These are phyloP conservation scores for Hypholoma fasciculare DNA, from an alignment of 768 basidiomycete species.

Conservation along the genomic window DNA sequence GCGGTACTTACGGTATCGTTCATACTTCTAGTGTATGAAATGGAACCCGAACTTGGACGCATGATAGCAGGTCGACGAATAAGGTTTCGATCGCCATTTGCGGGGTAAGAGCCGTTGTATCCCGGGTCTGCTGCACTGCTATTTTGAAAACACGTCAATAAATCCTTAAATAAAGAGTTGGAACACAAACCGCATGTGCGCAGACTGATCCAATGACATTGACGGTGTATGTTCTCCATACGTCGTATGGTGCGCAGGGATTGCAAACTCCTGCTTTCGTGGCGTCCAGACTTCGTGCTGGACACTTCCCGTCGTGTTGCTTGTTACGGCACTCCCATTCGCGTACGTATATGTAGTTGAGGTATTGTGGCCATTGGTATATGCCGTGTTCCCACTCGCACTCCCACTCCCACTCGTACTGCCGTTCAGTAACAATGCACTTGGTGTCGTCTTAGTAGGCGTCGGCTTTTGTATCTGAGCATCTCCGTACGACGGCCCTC, in stretches of 20 bases:
- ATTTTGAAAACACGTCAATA: background rate
- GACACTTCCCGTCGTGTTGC: conserved; percentile 9
- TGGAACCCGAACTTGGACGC: conserved; percentile 41
- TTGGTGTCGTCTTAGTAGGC: conserved; percentile 15
- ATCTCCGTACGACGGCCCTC: conserved; percentile 18
- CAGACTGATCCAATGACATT: conserved; percentile 43
- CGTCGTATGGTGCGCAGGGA: conserved; percentile 10
- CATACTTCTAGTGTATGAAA: conserved; percentile 47
- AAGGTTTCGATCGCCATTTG: conserved; percentile 24
- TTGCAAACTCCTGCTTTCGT: conserved; percentile 15
- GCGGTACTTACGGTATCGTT: conserved; percentile 47
- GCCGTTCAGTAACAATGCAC: conserved; percentile 12
- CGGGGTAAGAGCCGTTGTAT: conserved; percentile 26
- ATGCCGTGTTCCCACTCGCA: background rate
- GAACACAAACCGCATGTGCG: conserved; percentile 41
- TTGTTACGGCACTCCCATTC: background rate
- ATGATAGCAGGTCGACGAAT: conserved; percentile 41
- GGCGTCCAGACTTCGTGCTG: conserved; percentile 34
- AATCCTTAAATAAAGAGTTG: background rate
- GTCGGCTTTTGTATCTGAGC: conserved; percentile 21
- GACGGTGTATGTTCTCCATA: conserved; percentile 27
- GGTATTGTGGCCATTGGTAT: background rate
- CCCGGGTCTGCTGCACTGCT: conserved; percentile 45
- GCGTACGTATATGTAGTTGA: background rate
- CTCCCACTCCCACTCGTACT: background rate